These are phyloP conservation scores for Cladobotryum mycophilum DNA, from an alignment of 2,329 filamentous ascomycete genomes.

Conservation along the genomic window DNA sequence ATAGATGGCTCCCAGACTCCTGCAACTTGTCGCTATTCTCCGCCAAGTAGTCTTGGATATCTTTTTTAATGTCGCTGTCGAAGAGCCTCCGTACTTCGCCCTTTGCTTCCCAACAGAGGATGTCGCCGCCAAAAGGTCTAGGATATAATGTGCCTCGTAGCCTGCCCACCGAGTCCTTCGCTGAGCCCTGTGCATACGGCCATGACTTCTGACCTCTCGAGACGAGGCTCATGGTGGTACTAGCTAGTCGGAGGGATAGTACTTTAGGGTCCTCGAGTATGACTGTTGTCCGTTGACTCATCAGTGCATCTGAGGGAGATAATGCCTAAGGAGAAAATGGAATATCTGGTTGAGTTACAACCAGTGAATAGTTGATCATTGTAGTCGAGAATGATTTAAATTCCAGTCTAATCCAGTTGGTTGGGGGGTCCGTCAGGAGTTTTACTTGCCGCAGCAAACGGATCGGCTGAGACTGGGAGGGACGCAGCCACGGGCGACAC, in stretches of 20 bases:
- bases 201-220: background rate
- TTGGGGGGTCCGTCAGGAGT: too few species aligned
- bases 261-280: background rate
- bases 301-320: background rate
- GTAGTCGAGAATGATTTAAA: too few species aligned
- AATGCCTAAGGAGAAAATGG: background rate
- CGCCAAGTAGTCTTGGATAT: background rate
- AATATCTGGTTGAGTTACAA: too few species aligned
- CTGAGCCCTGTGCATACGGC: background rate
- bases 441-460: too few species aligned
- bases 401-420: too few species aligned
- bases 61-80: background rate
- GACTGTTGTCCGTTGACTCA: background rate
- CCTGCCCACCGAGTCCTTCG: background rate
- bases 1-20: background rate
- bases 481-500: too few species aligned
- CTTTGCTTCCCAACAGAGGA: conserved; percentile 1
- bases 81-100: background rate
- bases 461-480: too few species aligned
- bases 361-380: too few species aligned
- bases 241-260: background rate
- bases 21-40: background rate
- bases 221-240: background rate
- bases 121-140: background rate
- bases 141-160: background rate